Base-by-base conservation (phyloP, 2,329 filamentous ascomycete species). In the Penicillium hordei region DNA sequence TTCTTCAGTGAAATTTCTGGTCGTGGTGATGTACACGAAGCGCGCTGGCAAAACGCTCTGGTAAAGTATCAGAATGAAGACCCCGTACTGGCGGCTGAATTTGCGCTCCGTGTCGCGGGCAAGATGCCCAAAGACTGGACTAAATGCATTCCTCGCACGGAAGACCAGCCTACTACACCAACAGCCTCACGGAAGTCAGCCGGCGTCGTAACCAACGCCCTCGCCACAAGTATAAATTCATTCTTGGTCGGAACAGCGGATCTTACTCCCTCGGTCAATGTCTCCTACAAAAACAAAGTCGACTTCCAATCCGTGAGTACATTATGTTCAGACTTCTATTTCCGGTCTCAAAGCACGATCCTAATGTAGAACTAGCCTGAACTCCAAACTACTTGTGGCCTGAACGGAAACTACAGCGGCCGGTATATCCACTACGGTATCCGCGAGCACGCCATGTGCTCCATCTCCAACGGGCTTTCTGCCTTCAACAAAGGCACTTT, bases 401-500 rank as follows among this genome's bases (percentile, higher is more conserved):
- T 69, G 63, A 82, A 82, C 60, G 86, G 84, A 44, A 73, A 81
- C 69, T 82, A 82, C 63, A 68, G 69, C 4, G 78, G 78, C 29
- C 74, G 78, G 6, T 79, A 79, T 57, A 75, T 86, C 59, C 83
- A 83, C 68, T 86, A 79, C 67, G 84, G 84, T 45, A 81, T 87
- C 51, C 81, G 84, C 13, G 84, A 86, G 64, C 84, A 86, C 65
- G 84, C 83, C 54, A 87, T 88, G 85, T 78, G 78, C 3, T 90
- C 90, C 71, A 91, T 95, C 79, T 89, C 95, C 82, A 96, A 96
- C 67, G 86, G 85, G 3, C 70, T 87, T 4, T 83, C 85, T 0
- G 85, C 85, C 1, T 87, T 78, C 58, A 74, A 76, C 58, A 80
- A 76, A 36, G 80, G 78, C 25, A 84, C 83, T 0, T 79, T 86